Evolutionary conservation across 768 basidiomycete species (phyloP), one percentile per base, ranked within the genome.

Genomic region (Leccinum aurantiacum): DNA sequence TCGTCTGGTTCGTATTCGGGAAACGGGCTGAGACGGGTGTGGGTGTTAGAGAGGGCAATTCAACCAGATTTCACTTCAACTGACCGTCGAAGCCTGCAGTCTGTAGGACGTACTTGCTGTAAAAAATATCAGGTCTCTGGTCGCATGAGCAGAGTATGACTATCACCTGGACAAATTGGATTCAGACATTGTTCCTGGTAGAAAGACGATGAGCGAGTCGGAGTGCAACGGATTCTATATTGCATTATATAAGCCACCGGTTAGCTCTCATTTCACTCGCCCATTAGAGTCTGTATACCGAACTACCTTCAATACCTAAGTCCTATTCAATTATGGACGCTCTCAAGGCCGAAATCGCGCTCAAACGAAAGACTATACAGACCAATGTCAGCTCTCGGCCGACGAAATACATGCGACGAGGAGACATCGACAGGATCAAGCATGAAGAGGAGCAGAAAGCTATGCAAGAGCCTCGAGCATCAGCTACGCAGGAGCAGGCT

Each of bases 61-160:
- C 27, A 33, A 54, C 25, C 53, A 11, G 29, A n/a, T 50, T 6
- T 10, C 17, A 50, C 35, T 24, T 48, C 25, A 41, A 75, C 80
- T 65, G 58, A 89, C 89, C 90, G 74, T 98, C 96, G 75, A 98
- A 99, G 60, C 89, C 90, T 65, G 93, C 96, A 60, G 97, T 99
- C 76, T 96, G 90, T 64, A 99, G 87, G 63, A 89, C 82, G 78
- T 86, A 92, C 82, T 89, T 91, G 80, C 91, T 94, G 56, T 38
- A 55, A 66, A 65, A 56, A 37, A 51, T 13, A 3, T 46, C 74
- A 15, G 73, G 58, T 29, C 46, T 60, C 54, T 54, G 56, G 29
- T 56, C 15, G 58, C 22, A 25, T 11, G 56, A 10, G 15, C 46
- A 57, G 24, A 55, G 6, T 41, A 25, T 59, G 22, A 19, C 6